A percentile compares a stretch with the other conserved stretches of the same genome.
Conservation (phyloP, 345 rosid species). For the Eutrema yunnanense region DNA sequence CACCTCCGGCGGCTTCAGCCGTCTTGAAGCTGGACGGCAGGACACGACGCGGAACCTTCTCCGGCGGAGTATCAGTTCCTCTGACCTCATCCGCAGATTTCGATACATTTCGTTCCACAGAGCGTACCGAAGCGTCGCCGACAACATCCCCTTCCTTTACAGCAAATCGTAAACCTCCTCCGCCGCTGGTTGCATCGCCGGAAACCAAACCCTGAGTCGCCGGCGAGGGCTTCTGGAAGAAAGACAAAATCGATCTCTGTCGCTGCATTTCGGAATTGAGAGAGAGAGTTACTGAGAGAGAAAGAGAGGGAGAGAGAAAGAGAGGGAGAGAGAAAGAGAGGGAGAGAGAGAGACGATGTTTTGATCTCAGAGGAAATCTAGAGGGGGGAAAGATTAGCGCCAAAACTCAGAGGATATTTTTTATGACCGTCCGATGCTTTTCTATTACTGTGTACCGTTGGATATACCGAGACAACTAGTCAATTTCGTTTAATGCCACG, state of each 20-base stretch:
- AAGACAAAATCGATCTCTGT: slow-evolving; percentile 68
- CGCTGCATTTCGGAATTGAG: slow-evolving; percentile 58
- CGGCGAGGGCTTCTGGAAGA: slow-evolving; percentile 56
- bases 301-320: background rate
- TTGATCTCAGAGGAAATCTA: background rate
- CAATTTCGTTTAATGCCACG: background rate
- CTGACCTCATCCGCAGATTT: slow-evolving; percentile 42
- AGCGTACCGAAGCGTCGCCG: slow-evolving; percentile 3
- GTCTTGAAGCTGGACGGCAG: slow-evolving; percentile 34
- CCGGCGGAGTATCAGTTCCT: slow-evolving; percentile 89
- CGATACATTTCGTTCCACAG: slow-evolving; percentile 5
- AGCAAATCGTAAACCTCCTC: slow-evolving; percentile 17
- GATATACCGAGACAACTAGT: background rate
- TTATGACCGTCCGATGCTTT: slow-evolving; percentile 14
- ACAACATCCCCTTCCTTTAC: slow-evolving; percentile 21
- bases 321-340: background rate
- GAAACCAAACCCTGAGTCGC: slow-evolving; percentile 28
- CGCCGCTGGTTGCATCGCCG: slow-evolving; percentile 13
- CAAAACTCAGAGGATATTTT: slow-evolving; percentile 16
- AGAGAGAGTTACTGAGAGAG: background rate
- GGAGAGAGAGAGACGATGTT: background rate
- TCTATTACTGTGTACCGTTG: slow-evolving; percentile 9
- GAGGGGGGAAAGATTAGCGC: slow-evolving; percentile 39
- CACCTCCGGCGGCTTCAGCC: slow-evolving; percentile 32
- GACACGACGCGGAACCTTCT: slow-evolving; percentile 74